These are phyloP conservation scores for Saitoella complicata DNA, from an alignment of 805 yeast species.

Conservation along the genomic window DNA sequence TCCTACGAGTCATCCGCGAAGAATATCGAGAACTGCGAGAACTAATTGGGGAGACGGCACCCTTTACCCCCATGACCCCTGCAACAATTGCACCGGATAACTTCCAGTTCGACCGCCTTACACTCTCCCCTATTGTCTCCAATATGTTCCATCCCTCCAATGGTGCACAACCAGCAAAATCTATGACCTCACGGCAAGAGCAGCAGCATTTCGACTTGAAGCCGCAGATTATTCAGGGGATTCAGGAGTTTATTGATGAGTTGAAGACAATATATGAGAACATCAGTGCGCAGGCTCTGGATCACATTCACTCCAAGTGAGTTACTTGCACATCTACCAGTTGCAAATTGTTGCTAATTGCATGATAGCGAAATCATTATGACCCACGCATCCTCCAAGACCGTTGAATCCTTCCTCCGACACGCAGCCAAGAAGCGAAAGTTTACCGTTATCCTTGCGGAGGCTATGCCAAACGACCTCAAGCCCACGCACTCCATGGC, in stretches of 20 bases:
- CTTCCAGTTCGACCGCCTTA: no score
- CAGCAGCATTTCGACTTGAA: slow-evolving; percentile 37
- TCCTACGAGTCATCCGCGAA: slow-evolving; percentile 72
- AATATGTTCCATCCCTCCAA: no score
- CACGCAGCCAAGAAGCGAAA: slow-evolving; percentile 80
- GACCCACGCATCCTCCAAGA: slow-evolving; percentile 91
- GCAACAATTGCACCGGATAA: no score
- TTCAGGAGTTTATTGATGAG: slow-evolving; percentile 83
- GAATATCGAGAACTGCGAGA: slow-evolving; percentile 40
- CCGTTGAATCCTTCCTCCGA: slow-evolving; percentile 71
- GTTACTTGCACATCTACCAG: slow-evolving; percentile 18
- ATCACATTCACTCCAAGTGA: slow-evolving; percentile 74
- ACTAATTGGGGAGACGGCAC: no score
- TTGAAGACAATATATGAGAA: slow-evolving; percentile 79
- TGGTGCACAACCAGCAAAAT: no score
- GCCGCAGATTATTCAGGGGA: slow-evolving; percentile 78
- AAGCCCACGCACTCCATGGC: slow-evolving; percentile 64
- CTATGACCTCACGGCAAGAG: no score
- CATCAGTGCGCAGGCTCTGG: slow-evolving; percentile 78
- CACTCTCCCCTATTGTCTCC: no score
- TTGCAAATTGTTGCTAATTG: neutral
- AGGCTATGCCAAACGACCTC: slow-evolving; percentile 81
- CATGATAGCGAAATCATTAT: slow-evolving; percentile 26
- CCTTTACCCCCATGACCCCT: no score
- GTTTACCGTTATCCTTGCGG: slow-evolving; percentile 73